Conservation (phyloP, 257 asterid species). For the Solanum pimpinellifolium region DNA sequence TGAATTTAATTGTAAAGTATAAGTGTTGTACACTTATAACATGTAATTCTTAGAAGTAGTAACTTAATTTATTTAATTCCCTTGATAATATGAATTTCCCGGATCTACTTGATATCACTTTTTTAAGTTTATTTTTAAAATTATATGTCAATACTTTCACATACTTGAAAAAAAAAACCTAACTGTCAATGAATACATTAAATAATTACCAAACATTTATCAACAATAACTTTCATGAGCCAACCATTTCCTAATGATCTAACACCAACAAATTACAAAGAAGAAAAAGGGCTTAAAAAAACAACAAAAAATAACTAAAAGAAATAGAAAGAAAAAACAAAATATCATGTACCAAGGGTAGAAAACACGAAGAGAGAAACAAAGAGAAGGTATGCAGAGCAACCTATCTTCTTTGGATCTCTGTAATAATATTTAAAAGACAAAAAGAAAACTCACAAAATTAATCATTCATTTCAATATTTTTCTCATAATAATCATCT, state of each 20-base stretch:
- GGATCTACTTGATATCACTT: background rate
- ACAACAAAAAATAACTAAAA: background rate
- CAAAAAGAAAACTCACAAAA: background rate
- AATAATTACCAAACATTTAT: constrained; percentile 17
- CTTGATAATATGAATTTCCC: background rate
- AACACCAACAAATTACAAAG: constrained; percentile 10
- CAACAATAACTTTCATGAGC: constrained; percentile 1
- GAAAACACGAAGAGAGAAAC: constrained; percentile 1
- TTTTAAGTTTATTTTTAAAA: background rate
- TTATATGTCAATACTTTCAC: background rate
- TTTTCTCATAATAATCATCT: background rate
- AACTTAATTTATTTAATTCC: background rate
- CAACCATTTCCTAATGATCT: constrained; percentile 17
- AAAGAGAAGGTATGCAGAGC: constrained; percentile 17
- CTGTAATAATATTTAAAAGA: constrained; percentile 7
- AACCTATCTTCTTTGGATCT: constrained; percentile 39
- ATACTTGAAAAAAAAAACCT: background rate
- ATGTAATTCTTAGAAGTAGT: background rate
- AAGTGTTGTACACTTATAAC: background rate
- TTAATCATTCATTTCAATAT: background rate
- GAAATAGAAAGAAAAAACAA: background rate
- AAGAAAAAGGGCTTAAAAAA: background rate
- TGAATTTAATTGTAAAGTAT: background rate
- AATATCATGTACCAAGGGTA: background rate
- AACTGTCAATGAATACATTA: constrained; percentile 2